These are phyloP conservation scores for Lagerstroemia speciosa DNA, from an alignment of 345 rosid genomes.

Conservation along the genomic window DNA sequence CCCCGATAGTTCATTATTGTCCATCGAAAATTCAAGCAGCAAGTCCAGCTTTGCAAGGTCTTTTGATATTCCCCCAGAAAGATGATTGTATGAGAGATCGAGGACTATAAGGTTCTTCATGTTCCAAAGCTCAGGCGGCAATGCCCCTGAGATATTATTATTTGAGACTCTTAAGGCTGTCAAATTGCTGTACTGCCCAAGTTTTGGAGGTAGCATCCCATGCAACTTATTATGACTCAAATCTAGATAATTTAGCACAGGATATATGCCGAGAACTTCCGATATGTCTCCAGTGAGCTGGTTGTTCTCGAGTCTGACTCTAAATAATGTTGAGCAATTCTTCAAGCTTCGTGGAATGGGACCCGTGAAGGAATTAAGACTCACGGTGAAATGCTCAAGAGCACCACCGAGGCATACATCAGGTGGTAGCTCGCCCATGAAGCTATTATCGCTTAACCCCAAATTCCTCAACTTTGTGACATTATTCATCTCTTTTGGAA, in stretches of 20 bases:
- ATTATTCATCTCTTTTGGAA: neutral
- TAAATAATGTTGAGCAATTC: conserved; percentile 18
- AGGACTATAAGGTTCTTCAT: neutral
- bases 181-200: neutral
- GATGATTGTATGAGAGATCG: conserved; percentile 8
- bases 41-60: conserved; percentile 3
- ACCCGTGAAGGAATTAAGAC: conserved; percentile 13
- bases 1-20: conserved; percentile 5
- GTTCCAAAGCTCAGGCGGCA: conserved; percentile 10
- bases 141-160: conserved; percentile 7
- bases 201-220: neutral
- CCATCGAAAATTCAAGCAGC: conserved; percentile 1
- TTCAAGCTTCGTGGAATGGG: conserved; percentile 10
- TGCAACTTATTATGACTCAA: conserved; percentile 7
- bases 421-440: neutral
- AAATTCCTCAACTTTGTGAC: neutral
- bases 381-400: neutral
- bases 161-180: conserved; percentile 6
- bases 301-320: conserved; percentile 18
- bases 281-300: conserved; percentile 19
- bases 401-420: neutral
- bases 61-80: conserved; percentile 3
- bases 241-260: conserved; percentile 5
- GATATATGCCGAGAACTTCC: conserved; percentile 8
- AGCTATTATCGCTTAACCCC: neutral